Evolutionary conservation across 306 rosid genomes (phyloP).

Genomic region (Quercus rubra): DNA sequence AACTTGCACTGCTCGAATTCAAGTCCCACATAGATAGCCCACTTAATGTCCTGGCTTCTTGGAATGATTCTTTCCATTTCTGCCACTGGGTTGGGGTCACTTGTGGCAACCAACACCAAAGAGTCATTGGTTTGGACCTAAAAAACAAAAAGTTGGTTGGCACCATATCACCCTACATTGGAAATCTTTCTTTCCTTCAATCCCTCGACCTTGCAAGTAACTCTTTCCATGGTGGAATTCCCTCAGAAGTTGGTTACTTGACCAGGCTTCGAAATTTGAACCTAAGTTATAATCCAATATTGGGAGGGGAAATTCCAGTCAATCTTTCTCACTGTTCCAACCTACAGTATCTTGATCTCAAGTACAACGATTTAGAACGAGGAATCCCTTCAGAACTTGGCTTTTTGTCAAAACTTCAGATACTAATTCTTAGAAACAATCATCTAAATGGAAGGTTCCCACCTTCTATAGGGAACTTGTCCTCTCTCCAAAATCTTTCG

Average conservation of each 20-base stretch:
- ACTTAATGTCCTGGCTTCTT: background rate
- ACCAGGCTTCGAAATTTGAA: background rate
- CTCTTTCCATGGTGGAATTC: background rate
- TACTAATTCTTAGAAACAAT: background rate
- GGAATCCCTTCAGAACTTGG: background rate
- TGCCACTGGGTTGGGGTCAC: conserved; percentile 16
- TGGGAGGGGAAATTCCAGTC: background rate
- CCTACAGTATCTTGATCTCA: background rate
- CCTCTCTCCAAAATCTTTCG: background rate
- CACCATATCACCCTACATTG: conserved; percentile 2
- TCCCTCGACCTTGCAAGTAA: background rate
- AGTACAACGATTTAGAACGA: background rate
- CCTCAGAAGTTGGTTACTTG: background rate
- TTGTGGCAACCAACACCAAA: background rate
- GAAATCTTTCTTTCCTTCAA: background rate
- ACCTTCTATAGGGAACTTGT: background rate
- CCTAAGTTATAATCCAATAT: background rate
- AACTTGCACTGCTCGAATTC: background rate
- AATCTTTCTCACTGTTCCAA: background rate
- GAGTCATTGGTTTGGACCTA: conserved; percentile 7
- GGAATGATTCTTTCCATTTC: conserved; percentile 16
- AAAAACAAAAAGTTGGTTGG: background rate
- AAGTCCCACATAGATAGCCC: conserved; percentile 1
- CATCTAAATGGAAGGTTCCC: background rate
- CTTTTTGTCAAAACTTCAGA: background rate